These are phyloP conservation scores for Colletotrichum simmondsii DNA, from an alignment of 2,329 filamentous ascomycete genomes.

Conservation along the genomic window DNA sequence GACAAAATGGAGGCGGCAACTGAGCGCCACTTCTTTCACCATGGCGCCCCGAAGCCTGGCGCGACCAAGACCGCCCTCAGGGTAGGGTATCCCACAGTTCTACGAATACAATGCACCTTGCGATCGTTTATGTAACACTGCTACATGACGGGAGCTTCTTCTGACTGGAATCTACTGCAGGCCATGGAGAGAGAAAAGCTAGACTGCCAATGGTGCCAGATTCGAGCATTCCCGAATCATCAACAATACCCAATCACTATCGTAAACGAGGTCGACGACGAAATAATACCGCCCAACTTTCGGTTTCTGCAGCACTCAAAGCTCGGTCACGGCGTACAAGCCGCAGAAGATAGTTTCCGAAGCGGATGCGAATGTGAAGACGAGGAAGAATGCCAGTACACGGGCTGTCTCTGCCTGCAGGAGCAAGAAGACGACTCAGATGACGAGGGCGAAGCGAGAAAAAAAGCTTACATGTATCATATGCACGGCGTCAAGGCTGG, in stretches of 20 bases:
- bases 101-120: not conserved
- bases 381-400: slow-evolving; percentile 74
- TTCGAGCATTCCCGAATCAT: slow-evolving; percentile 64
- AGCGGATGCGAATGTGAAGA: slow-evolving; percentile 75
- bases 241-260: slow-evolving; percentile 66
- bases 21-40: slow-evolving; percentile 61
- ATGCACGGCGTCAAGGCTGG: slow-evolving; percentile 62
- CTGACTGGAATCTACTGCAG: slow-evolving; percentile 39
- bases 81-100: slow-evolving; percentile 26
- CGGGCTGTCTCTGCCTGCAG: slow-evolving; percentile 76
- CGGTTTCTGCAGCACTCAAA: slow-evolving; percentile 74
- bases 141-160: not conserved
- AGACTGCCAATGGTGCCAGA: slow-evolving; percentile 71
- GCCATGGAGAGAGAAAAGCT: slow-evolving; percentile 50
- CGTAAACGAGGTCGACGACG: slow-evolving; percentile 70
- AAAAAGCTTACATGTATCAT: slow-evolving; percentile 71
- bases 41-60: slow-evolving; percentile 43
- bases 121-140: not conserved
- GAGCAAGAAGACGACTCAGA: slow-evolving; percentile 65
- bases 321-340: slow-evolving; percentile 68
- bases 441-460: slow-evolving; percentile 39
- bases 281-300: slow-evolving; percentile 70
- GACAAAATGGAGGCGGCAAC: slow-evolving; percentile 57
- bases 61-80: slow-evolving; percentile 5
- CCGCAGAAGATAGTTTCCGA: slow-evolving; percentile 70